A percentile compares a stretch with the other conserved stretches of the same genome.
phyloP scores from a whole-genome alignment of 2,329 filamentous ascomycete genomes.

The Corinectria fuckeliana region DNA sequence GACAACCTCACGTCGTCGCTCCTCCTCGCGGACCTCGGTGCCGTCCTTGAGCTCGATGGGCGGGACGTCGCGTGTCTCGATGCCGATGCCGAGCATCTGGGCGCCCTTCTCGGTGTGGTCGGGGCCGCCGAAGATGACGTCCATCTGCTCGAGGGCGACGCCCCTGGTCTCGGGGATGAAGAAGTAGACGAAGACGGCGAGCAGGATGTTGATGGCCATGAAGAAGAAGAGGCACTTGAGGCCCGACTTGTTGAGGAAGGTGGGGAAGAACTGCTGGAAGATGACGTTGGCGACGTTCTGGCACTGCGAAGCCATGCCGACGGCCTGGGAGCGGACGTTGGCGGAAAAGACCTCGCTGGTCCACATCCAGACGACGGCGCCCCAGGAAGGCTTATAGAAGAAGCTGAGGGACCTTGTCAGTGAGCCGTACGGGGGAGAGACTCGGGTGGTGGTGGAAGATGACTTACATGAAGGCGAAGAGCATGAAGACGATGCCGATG shows the following conservation, averaged over 20 bases:
- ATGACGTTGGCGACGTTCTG: constrained; percentile 71
- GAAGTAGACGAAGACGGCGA: constrained; percentile 58
- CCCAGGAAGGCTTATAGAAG: constrained; percentile 75
- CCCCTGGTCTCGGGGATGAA: constrained; percentile 59
- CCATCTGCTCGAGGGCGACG: constrained; percentile 68
- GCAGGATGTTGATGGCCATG: constrained; percentile 48
- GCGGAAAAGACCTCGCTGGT: constrained; percentile 73
- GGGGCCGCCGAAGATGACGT: constrained; percentile 60
- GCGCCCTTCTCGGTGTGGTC: constrained; percentile 40
- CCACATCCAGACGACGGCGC: constrained; percentile 75
- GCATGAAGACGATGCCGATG: constrained; percentile 71
- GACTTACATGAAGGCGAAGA: constrained; percentile 63
- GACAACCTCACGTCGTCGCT: constrained; percentile 32
- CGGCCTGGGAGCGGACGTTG: constrained; percentile 74
- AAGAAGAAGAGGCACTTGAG: constrained; percentile 50
- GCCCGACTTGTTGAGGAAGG: constrained; percentile 64
- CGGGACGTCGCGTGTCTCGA: neutral
- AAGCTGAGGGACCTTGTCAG: constrained; percentile 45
- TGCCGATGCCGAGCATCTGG: constrained; percentile 35
- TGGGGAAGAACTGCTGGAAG: constrained; percentile 74
- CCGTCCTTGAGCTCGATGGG: constrained; percentile 33
- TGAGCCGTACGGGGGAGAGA: too few species aligned
- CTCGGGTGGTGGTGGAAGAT: too few species aligned
- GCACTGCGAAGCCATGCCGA: constrained; percentile 68
- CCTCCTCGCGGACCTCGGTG: constrained; percentile 28